Base-by-base conservation (phyloP, 306 rosid species). In the Trifolium subterraneum region DNA sequence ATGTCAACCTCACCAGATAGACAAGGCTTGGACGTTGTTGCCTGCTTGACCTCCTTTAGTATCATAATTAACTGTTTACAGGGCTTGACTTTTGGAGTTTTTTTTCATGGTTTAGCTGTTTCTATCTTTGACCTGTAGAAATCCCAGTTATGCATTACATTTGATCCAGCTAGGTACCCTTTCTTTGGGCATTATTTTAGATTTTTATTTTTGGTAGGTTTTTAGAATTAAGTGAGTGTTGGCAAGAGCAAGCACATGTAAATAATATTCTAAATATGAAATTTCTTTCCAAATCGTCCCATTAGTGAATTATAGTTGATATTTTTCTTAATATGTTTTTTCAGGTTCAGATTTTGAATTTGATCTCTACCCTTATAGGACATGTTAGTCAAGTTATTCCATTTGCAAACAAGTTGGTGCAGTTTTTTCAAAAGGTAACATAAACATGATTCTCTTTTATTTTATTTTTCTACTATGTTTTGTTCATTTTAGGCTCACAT, bases 331-430 rank as follows among this genome's bases (percentile, higher is more conserved):
- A 55, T 65, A 76, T 69, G 13, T 79, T 78, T 72, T 66, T 84
- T 71, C 93, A 93, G 98, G 98, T 93, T 80, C 98, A 93, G 82
- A 86, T 93, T 81, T 81, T 93, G 85, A 88, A 93, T 86, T 81
- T 91, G 84, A 86, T 93, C 64, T 93, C 97, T 39, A 86, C 79
- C 73, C 91, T 93, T 68, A 85, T 89, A 10, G 97, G 87, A 11
- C 94, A 85, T 80, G 90, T 89, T 73, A 83, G 79, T 78, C 89
- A 88, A 86, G 96, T 93, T 31, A 76, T 87, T 82, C 94, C 92
- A 65, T 89, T 84, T 77, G 89, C 93, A 36, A 87, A 81, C 80
- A 80, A 88, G 79, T 85, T 93, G 93, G 91, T 89, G 80, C 88
- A 80, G 68, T 91, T 93, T 82, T 93, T 93, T 75, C 96, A 87